Base-by-base conservation (phyloP, 768 basidiomycete species). In the Naganishia onofrii region DNA sequence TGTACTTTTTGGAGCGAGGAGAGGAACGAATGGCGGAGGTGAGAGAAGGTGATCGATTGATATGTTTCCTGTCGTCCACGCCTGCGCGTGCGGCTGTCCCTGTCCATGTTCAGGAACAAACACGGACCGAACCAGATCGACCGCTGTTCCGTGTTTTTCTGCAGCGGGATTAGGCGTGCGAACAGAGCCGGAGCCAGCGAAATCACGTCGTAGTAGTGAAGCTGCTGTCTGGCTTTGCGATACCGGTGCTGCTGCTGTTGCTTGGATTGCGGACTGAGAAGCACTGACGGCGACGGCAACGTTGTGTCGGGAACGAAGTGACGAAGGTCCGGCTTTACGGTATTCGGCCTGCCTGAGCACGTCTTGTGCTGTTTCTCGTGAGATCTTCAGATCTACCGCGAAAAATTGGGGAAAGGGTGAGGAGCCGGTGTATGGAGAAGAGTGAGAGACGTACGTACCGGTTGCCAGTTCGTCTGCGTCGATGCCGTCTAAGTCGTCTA, bases 331-430 rank as follows among this genome's bases (percentile, higher is more conserved):
- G 46, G 21, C 36, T 17, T 31, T 32, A 15, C 53, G 48, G 8
- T 46, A 38, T 2, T 66, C 60, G 4, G 74, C 74, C 70, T 77
- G 75, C 28, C 70, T 64, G 3, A 74, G 60, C 26, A 80, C 71
- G 19, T 78, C 74, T 52, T 76, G 70, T 4, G 79, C 79, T 56
- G 72, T 69, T 13, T 66, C 51, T 4, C 60, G 3, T 15, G 51
- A 42, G 38, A 78, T 75, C 26, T 68, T 64, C 7, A 80, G 74
- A 56, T 80, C 78, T 77, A 51, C n/a, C n/a, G n/a, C n/a, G n/a
- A n/a, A n/a, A n/a, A 1, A 12, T n/a, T 15, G 5, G 36, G 38
- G 28, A 70, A 52, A 67, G 29, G 55, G 32, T 42, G 44, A 21
- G 36, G 28, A 26, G 32, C 13, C n/a, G 52, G 55, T 19, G 26